These are phyloP conservation scores for Chaetomiaceae sp. DNA, from an alignment of 2,329 filamentous ascomycete species.

Conservation along the genomic window DNA sequence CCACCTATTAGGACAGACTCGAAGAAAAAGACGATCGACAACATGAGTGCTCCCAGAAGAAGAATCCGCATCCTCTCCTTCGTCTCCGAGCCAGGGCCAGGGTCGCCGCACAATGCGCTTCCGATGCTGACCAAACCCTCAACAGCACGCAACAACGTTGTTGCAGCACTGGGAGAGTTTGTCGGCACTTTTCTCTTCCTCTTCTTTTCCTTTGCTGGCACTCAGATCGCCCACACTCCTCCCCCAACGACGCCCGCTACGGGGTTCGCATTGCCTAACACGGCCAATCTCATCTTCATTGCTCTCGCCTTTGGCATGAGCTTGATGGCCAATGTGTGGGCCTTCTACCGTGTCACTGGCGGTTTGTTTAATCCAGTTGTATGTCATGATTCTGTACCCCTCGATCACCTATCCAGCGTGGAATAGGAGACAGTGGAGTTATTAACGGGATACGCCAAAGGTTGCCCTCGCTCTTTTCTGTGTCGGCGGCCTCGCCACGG, in stretches of 20 bases:
- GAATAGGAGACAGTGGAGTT: too few species aligned
- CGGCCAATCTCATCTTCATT: constrained; percentile 34
- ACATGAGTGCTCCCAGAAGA: constrained; percentile 3
- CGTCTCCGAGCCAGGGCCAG: constrained; percentile 1
- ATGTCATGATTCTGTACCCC: constrained; percentile 5
- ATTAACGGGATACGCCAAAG: too few species aligned
- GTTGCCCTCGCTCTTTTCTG: constrained; percentile 49
- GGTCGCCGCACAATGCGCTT: constrained; percentile 3
- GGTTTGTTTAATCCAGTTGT: constrained; percentile 40
- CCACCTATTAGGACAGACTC: neutral
- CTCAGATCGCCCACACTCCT: constrained; percentile 26
- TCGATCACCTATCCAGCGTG: neutral
- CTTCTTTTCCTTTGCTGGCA: constrained; percentile 37
- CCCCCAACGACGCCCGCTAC: constrained; percentile 7
- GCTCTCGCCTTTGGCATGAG: constrained; percentile 40
- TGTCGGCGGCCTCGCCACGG: constrained; percentile 42
- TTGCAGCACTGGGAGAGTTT: constrained; percentile 39
- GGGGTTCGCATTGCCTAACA: constrained; percentile 15
- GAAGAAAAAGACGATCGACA: neutral
- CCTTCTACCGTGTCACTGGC: constrained; percentile 44
- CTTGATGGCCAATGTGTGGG: constrained; percentile 45
- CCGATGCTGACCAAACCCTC: constrained; percentile 20
- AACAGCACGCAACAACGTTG: constrained; percentile 25
- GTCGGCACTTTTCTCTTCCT: constrained; percentile 41
- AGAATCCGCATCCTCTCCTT: constrained; percentile 12